Evolutionary conservation across 495 filamentous ascomycete genomes (phyloP).

Genomic region (Penicillium lividum): DNA sequence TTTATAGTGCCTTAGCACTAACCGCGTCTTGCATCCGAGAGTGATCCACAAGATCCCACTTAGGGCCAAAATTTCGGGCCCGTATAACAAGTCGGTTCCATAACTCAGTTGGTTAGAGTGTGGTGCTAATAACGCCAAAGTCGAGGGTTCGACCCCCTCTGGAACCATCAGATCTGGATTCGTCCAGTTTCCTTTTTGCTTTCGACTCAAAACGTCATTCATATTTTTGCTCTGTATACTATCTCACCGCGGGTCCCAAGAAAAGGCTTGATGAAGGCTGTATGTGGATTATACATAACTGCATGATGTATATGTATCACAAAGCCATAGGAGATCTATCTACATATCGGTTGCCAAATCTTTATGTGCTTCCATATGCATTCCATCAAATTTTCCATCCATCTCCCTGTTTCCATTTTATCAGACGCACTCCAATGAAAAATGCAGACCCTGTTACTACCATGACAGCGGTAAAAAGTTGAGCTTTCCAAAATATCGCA

Average conservation of each 20-base stretch:
- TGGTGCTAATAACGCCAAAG: constrained; percentile 42
- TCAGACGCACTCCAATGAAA: constrained; percentile 6
- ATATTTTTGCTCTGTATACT: not conserved
- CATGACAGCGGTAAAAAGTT: constrained; percentile 13
- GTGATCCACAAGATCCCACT: too few relatives aligned
- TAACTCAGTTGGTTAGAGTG: constrained; percentile 40
- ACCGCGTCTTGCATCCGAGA: too few relatives aligned
- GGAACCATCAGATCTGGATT: not conserved
- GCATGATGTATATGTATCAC: not conserved
- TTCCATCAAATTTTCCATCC: constrained; percentile 12
- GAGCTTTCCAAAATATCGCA: constrained; percentile 13
- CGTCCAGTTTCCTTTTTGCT: not conserved
- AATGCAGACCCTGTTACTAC: constrained; percentile 4
- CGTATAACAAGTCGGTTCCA: constrained; percentile 20
- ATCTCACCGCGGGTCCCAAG: not conserved
- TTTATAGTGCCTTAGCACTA: too few relatives aligned
- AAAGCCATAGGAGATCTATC: not conserved
- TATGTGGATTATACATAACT: not conserved
- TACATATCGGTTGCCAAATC: not conserved
- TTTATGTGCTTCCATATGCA: not conserved
- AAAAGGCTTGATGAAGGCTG: not conserved
- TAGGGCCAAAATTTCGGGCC: too few relatives aligned
- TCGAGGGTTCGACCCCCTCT: constrained; percentile 10
- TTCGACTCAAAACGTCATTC: not conserved
- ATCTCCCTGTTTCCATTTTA: constrained; percentile 8